Conservation (phyloP, 192 early-diverging fungal genomes). For the Chytriomyces sp. region DNA sequence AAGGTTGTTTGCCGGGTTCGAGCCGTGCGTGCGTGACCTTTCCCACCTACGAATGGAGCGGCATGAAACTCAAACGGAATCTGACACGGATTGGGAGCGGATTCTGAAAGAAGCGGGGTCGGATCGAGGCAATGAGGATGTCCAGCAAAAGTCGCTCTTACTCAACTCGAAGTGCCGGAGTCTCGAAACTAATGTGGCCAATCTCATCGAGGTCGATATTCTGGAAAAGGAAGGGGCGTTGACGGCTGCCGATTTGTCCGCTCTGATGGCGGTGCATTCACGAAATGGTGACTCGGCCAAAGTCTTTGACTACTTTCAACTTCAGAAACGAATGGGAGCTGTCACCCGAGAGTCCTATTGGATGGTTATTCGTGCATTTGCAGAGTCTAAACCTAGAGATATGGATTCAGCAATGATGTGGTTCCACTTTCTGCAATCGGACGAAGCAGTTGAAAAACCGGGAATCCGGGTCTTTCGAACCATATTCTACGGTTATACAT, state of each 20-base stretch:
- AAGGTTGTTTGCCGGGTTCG: no score
- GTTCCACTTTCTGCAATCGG: constrained; percentile 2
- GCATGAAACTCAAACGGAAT: no score
- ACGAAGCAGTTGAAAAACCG: neutral
- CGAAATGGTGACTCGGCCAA: constrained; percentile 1
- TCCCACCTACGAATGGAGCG: no score
- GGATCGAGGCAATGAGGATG: no score
- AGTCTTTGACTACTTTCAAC: neutral
- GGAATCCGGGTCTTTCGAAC: constrained; percentile 14
- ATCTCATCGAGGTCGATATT: neutral
- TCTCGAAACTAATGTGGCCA: neutral
- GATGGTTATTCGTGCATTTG: constrained; percentile 1
- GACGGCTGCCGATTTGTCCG: neutral
- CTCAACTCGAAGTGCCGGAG: no score
- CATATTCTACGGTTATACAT: neutral
- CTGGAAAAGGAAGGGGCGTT: neutral
- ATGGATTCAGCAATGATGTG: constrained; percentile 3
- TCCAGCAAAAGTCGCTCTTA: no score
- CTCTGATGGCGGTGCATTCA: constrained; percentile 3
- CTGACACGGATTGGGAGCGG: no score
- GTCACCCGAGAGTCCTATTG: constrained; percentile 16
- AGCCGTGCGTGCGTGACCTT: no score
- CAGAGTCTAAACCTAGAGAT: neutral
- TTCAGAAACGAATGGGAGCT: neutral
- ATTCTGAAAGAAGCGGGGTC: no score